These are phyloP conservation scores for Ophiostoma pallidulum DNA, from an alignment of 2,329 filamentous ascomycete species.

Conservation along the genomic window DNA sequence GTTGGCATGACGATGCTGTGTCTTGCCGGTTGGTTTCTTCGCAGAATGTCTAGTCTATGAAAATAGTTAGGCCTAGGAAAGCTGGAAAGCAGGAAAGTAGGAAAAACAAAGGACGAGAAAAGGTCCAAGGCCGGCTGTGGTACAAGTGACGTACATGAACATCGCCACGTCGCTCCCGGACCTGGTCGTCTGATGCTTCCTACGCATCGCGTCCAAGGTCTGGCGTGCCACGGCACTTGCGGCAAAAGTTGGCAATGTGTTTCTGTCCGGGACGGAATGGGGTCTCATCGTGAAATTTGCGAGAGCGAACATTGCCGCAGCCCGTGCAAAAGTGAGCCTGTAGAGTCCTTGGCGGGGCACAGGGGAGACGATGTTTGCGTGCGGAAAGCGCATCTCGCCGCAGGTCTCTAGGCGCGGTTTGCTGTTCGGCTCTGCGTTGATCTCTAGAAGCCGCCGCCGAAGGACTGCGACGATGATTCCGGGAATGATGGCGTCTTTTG, in stretches of 20 bases:
- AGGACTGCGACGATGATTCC: background rate
- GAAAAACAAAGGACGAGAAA: no score
- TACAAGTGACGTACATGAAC: background rate
- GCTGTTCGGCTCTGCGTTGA: background rate
- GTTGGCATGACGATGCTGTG: no score
- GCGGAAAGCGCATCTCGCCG: background rate
- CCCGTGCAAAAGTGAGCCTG: slow-evolving; percentile 32
- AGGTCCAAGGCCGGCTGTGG: no score
- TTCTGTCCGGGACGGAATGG: slow-evolving; percentile 23
- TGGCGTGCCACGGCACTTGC: slow-evolving; percentile 23
- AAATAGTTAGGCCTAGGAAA: no score
- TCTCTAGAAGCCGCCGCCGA: background rate
- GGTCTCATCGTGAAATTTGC: slow-evolving; percentile 28
- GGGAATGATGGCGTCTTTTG: background rate
- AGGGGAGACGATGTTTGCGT: background rate
- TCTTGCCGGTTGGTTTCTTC: no score
- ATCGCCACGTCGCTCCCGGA: background rate
- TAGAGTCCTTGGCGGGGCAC: background rate
- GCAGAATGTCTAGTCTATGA: no score
- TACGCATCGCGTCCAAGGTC: background rate
- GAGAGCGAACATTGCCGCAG: slow-evolving; percentile 32
- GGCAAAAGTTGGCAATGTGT: slow-evolving; percentile 27
- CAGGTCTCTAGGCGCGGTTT: background rate
- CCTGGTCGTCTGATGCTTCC: background rate
- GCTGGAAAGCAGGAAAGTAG: no score